Percentiles rank a stretch among this genome's conserved stretches.
Conservation (phyloP, 148 eudicot genomes). For the Chenopodium album region DNA sequence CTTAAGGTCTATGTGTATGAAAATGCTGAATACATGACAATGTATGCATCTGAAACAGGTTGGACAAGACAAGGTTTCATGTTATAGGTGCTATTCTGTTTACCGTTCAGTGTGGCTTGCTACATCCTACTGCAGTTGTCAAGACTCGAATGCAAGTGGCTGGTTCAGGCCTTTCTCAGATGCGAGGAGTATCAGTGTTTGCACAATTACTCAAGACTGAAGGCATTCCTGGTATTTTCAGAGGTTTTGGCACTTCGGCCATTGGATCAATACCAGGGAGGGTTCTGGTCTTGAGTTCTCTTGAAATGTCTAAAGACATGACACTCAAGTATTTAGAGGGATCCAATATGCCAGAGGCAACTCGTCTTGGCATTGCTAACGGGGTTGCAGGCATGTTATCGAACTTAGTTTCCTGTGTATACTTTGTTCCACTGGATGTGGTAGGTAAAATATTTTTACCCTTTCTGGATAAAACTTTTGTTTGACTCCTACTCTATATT, state of each 20-base stretch:
- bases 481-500: not conserved
- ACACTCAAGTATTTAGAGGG: slow-evolving; percentile 52
- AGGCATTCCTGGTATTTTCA: slow-evolving; percentile 64
- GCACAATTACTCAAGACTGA: slow-evolving; percentile 50
- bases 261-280: slow-evolving; percentile 72
- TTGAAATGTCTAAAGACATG: slow-evolving; percentile 70
- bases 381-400: slow-evolving; percentile 85
- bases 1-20: not conserved
- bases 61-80: slow-evolving; percentile 76
- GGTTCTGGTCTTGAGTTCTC: slow-evolving; percentile 60
- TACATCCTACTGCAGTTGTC: slow-evolving; percentile 71
- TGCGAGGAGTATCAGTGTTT: slow-evolving; percentile 49
- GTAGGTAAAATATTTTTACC: slow-evolving; percentile 38
- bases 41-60: slow-evolving; percentile 33
- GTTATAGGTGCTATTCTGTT: slow-evolving; percentile 69
- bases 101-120: slow-evolving; percentile 58
- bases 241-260: slow-evolving; percentile 83
- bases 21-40: not conserved
- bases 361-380: slow-evolving; percentile 68
- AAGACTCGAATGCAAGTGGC: slow-evolving; percentile 84
- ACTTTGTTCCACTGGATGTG: slow-evolving; percentile 86
- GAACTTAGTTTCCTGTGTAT: slow-evolving; percentile 57
- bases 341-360: slow-evolving; percentile 57
- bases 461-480: not conserved
- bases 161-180: slow-evolving; percentile 44